Percentiles rank a stretch among this genome's conserved stretches.
Evolutionary conservation across 805 yeast species (phyloP).

Genomic region (Wickerhamomyces ciferrii): DNA sequence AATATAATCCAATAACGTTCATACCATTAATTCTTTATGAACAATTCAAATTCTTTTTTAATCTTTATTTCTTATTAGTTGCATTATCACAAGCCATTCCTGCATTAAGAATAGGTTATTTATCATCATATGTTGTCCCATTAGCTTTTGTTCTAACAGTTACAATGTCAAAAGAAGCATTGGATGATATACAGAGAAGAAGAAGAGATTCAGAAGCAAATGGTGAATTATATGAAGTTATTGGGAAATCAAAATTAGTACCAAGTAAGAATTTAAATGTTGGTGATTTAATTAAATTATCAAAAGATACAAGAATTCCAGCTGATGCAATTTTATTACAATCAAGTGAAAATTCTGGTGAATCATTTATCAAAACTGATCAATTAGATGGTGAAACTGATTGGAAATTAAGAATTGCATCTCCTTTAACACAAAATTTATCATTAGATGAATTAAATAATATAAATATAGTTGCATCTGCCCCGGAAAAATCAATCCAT

Average conservation of each 20-base stretch:
- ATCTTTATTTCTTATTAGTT: conserved; percentile 84
- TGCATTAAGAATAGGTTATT: conserved; percentile 84
- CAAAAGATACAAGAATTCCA: conserved; percentile 84
- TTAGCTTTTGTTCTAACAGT: conserved; percentile 87
- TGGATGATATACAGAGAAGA: conserved; percentile 88
- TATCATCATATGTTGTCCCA: conserved; percentile 91
- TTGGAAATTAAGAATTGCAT: conserved; percentile 89
- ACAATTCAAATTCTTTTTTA: conserved; percentile 96
- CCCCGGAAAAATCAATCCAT: conserved; percentile 84
- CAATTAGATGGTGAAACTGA: conserved; percentile 99
- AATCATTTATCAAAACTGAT: conserved; percentile 91
- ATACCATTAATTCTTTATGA: conserved; percentile 87
- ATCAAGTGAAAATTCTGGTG: conserved; percentile 79
- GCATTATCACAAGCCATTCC: conserved; percentile 93
- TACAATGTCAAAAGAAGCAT: conserved; percentile 93
- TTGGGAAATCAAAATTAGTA: conserved; percentile 38
- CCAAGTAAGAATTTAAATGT: conserved; percentile 65
- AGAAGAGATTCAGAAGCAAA: conserved; percentile 89
- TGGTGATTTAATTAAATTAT: conserved; percentile 77
- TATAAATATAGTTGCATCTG: conserved; percentile 60
- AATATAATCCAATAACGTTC: conserved; percentile 83
- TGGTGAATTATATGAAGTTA: conserved; percentile 71
- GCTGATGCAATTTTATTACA: conserved; percentile 88
- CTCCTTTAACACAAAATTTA: conserved; percentile 61
- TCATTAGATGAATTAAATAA: conserved; percentile 46